Base-by-base conservation (phyloP, 805 yeast species). In the Ogataea pini region DNA sequence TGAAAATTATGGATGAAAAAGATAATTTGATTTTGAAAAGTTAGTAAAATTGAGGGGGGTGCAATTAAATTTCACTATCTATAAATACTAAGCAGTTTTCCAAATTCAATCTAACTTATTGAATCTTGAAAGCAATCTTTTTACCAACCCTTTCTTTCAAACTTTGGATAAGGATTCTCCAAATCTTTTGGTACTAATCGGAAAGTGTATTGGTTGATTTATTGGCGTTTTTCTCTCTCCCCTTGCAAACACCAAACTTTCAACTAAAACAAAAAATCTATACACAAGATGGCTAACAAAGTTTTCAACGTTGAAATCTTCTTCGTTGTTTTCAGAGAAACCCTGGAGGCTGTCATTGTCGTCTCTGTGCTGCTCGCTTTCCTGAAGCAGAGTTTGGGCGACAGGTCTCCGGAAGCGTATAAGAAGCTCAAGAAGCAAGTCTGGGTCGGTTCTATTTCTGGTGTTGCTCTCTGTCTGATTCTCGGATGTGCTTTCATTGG, bases 401-500 rank as follows among this genome's bases (percentile, higher is more conserved):
- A 61, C 13, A 47, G 50, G 18, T 54, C 59, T 24, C 56, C 70
- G 2, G 61, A 50, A 12, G 72, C 86, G n/a, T 83, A 87, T 70
- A 82, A 80, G 56, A 75, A 73, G 47, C 72, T 92, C 53, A 68
- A 76, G n/a, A 72, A 70, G 64, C 98, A 92, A 65, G 92, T 92
- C 44, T 92, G 97, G 97, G 40, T 75, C 3, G 99, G 99, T 48
- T 78, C 94, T 2, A 65, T 72, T 4, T 40, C 72, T 3, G 99
- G 98, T 57, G 75, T 92, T 25, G 55, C 86, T 22, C 69, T 89
- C 43, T 92, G 98, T 85, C 61, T 92, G 42, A 76, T 81, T 47
- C 73, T 92, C 54, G 99, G 99, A 68, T 85, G 87, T 71, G 96
- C 90, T 48, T 91, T 92, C 72, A 91, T 92, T 66, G 99, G 96